Evolutionary conservation across 352 stramenopile genomes (phyloP), one percentile per base, ranked within the genome.

Genomic region (Globisporangium iwayamae): DNA sequence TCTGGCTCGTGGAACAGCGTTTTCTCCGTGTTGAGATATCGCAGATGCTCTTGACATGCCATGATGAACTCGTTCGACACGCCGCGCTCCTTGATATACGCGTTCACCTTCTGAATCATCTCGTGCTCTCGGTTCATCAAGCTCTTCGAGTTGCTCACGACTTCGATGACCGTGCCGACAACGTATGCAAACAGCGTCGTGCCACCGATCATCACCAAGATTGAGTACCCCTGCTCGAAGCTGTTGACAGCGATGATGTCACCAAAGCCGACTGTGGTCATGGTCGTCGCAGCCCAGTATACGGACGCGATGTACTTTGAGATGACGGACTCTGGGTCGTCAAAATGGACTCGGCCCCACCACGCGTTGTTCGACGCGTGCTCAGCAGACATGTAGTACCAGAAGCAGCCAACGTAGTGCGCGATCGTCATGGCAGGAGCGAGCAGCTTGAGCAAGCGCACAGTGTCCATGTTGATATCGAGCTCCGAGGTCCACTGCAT

Each of bases 241-340:
- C 75, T 75, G 48, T 91, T 96, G 7, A 92, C 71, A 0, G 87
- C 79, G 22, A 73, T 78, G 16, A 96, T 85, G 60, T 96, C 87
- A 1, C 89, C 87, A 69, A 96, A 97, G 4, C 89, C 89, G 8
- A 96, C 86, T 0, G 87, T 96, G 20, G 81, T 85, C 83, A 96
- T 94, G 1, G 87, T 96, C 20, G 85, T 92, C 18, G 87, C 83
- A 0, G 87, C 86, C 87, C 87, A 95, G 60, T 95, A 95, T 11
- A 95, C 75, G 41, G 80, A 90, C 14, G 87, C 85, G 47, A 96
- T 79, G 70, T 95, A 96, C 56, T 83, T 82, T 2, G 82, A 90
- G 5, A 74, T 43, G 5, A 76, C 74, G 0, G 75, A 86, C 4
- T 89, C 56, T 0, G 72, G 76, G 20, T 89, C 54, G 60, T 92